A percentile compares a stretch with the other conserved stretches of the same genome.
These are phyloP conservation scores for Penicillium sp. DNA, from an alignment of 2,329 filamentous ascomycete genomes.

Conservation along the genomic window DNA sequence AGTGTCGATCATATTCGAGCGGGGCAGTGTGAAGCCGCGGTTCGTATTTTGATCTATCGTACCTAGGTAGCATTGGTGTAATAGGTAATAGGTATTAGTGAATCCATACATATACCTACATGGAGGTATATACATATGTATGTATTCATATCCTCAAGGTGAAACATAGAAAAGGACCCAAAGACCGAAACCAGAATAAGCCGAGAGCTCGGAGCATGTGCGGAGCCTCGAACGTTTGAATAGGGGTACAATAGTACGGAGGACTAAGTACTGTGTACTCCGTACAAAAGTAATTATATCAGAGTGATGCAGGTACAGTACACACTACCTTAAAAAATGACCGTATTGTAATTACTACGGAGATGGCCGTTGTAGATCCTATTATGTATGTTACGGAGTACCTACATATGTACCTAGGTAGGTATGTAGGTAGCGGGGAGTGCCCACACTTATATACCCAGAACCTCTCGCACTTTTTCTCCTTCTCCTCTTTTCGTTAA, in stretches of 20 bases:
- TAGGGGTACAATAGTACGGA: neutral
- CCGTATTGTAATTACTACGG: neutral
- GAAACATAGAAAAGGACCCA: neutral
- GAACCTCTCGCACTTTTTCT: neutral
- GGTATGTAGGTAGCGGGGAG: neutral
- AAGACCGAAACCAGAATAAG: neutral
- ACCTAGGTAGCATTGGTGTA: too few relatives aligned
- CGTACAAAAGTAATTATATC: neutral
- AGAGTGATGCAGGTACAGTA: neutral
- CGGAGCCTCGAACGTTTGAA: neutral
- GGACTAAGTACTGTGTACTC: neutral
- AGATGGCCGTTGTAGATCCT: neutral
- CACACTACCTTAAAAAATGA: neutral
- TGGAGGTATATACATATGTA: too few relatives aligned
- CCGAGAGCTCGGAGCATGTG: constrained; percentile 7
- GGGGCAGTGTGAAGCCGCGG: constrained; percentile 9
- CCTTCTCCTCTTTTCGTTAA: neutral
- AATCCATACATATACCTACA: neutral
- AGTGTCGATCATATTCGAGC: neutral
- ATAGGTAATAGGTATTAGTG: neutral
- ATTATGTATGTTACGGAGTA: neutral
- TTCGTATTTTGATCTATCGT: neutral
- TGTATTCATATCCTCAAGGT: neutral
- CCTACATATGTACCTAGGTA: too few relatives aligned
- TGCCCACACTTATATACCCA: neutral